Evolutionary conservation across 257 asterid species (phyloP).

Genomic region (Solanum peruvianum): DNA sequence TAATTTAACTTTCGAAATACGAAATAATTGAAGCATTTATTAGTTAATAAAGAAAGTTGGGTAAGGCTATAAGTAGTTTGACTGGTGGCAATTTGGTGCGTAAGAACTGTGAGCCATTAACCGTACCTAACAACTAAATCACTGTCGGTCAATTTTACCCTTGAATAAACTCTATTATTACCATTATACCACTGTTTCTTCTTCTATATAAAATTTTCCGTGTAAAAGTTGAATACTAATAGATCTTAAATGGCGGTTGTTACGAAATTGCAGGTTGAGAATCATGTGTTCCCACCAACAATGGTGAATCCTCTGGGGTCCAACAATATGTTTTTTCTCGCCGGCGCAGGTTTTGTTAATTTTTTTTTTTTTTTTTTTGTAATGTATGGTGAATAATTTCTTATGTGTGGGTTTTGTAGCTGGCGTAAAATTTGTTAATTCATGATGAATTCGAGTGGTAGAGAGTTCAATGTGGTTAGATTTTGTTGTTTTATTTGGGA

Average conservation of each 20-base stretch:
- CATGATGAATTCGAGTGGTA: too few species aligned
- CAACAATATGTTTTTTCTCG: slow-evolving; percentile 45
- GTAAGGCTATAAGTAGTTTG: neutral
- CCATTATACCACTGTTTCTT: neutral
- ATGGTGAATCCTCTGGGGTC: slow-evolving; percentile 58
- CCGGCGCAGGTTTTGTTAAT: slow-evolving; percentile 61
- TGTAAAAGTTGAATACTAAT: neutral
- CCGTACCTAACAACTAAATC: neutral
- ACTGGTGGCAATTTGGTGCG: neutral
- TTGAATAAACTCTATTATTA: neutral
- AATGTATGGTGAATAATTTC: too few species aligned
- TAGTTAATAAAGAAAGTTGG: neutral
- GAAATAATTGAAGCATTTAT: too few species aligned
- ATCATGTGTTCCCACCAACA: slow-evolving; percentile 40
- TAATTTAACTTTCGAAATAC: neutral
- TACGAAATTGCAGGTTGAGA: slow-evolving; percentile 39
- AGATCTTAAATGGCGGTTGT: slow-evolving; percentile 13
- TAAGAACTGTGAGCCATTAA: neutral
- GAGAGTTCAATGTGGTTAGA: too few species aligned
- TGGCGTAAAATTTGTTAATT: too few species aligned
- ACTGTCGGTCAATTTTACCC: neutral
- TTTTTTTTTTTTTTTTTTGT: too few species aligned
- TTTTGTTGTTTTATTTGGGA: too few species aligned
- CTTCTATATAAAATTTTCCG: neutral
- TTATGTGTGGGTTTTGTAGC: too few species aligned